Conservation (phyloP, 805 yeast species). For the Cyberlindnera xishuangbannaensis region DNA sequence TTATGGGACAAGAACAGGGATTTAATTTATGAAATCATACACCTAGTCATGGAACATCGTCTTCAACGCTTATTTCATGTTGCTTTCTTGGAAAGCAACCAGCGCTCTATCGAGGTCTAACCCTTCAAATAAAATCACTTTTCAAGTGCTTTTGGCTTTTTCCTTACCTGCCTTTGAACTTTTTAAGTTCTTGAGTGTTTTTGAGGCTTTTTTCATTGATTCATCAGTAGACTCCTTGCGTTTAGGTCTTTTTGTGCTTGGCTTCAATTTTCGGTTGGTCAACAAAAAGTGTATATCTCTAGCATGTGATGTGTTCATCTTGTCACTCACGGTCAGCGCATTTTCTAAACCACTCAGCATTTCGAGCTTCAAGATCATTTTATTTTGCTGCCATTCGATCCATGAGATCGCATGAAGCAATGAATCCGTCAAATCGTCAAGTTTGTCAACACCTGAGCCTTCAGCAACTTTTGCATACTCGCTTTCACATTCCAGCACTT, state of each 20-base stretch:
- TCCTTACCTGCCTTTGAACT: constrained; percentile 23
- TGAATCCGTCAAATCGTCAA: constrained; percentile 24
- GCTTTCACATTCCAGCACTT: constrained; percentile 9
- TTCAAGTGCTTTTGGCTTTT: not conserved
- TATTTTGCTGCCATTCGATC: constrained; percentile 24
- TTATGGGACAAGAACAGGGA: too few relatives aligned
- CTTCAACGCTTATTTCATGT: too few relatives aligned
- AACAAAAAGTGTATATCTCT: too few relatives aligned
- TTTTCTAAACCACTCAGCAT: constrained; percentile 14
- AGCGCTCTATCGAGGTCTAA: too few relatives aligned
- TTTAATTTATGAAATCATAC: too few relatives aligned
- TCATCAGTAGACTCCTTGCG: not conserved
- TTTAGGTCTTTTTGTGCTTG: not conserved
- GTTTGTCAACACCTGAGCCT: constrained; percentile 13
- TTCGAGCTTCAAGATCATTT: constrained; percentile 19
- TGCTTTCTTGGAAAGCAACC: too few relatives aligned
- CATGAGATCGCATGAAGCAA: constrained; percentile 21
- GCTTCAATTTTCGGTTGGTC: not conserved
- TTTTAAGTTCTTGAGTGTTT: not conserved
- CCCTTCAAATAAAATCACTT: not conserved
- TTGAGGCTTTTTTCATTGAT: not conserved
- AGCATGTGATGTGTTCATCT: constrained; percentile 13
- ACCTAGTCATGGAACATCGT: too few relatives aligned
- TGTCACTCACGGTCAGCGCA: constrained; percentile 15
- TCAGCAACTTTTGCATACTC: constrained; percentile 3